Evolutionary conservation across 2,329 filamentous ascomycete species (phyloP), one percentile per base, ranked within the genome.

Genomic region (Albifimbria verrucaria): DNA sequence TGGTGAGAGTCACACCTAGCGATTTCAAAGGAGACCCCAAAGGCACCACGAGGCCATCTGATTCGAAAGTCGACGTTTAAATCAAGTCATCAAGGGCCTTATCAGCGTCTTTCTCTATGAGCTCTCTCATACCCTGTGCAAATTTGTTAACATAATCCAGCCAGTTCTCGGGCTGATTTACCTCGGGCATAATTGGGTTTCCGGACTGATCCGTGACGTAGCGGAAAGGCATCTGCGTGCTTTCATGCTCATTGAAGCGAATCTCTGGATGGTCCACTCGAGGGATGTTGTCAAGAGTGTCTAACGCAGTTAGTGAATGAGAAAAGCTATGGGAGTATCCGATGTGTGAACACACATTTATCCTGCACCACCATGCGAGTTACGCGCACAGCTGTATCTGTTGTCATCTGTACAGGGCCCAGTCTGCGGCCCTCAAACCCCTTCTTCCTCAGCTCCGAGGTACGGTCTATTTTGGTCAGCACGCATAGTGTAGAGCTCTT

Each of bases 371-470:
- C 89, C 62, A 95, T 87, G 59, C 94, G 84, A 26, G 94, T 97
- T 44, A 97, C 93, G 60, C 94, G 83, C 49, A 97, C 94, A 4
- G 94, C 94, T 20, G 94, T 99, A 69, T 99, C 94, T 4, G 94
- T 99, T 3, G 94, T 97, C 93, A 99, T 97, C 72, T 99, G 94
- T 62, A 92, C 87, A 7, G 93, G 90, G 1, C 94, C 94, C 25
- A 99, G 78, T 53, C 94, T 82, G 50, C 94, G 86, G 53, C 93
- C 92, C 53, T 87, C 79, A 64, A 96, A 99, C 3, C 94, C 94
- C 69, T 97, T 96, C 72, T 90, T 92, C 50, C 94, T 86, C 62
- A 99, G 77, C 71, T 99, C 94, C n/a, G 90, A 93, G 4, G 94
- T 99, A 57, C 94, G 87, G 72, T 97, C 93, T 95, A 20, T 15